Evolutionary conservation across 768 basidiomycete genomes (phyloP).

Genomic region (Lentinula aciculospora): DNA sequence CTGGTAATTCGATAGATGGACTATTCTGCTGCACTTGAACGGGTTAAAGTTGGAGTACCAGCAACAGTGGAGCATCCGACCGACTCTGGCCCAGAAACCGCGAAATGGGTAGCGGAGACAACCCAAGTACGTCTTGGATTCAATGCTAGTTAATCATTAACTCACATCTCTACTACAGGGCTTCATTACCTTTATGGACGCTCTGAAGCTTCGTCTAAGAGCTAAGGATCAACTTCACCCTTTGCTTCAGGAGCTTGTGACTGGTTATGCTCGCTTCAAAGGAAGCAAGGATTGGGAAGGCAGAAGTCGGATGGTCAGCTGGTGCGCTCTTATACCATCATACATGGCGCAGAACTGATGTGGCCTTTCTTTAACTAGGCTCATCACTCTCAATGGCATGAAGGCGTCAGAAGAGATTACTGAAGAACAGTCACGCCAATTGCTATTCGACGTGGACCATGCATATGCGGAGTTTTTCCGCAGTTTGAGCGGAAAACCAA

Average conservation of each 20-base stretch:
- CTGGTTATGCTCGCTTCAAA: constrained; percentile 90
- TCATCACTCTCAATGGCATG: constrained; percentile 96
- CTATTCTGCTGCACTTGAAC: constrained; percentile 85
- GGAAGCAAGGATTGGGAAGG: constrained; percentile 97
- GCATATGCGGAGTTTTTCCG: constrained; percentile 93
- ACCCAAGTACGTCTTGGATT: constrained; percentile 63
- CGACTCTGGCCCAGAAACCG: constrained; percentile 87
- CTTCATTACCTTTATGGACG: constrained; percentile 99
- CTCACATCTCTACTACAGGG: constrained; percentile 41
- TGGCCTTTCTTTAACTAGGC: constrained; percentile 44
- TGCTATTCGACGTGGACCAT: constrained; percentile 95
- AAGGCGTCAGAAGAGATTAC: constrained; percentile 94
- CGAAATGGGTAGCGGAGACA: constrained; percentile 97
- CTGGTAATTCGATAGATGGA: constrained; percentile 64
- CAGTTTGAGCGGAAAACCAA: constrained; percentile 42
- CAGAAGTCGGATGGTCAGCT: constrained; percentile 85
- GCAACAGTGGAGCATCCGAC: constrained; percentile 95
- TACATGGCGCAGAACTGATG: background rate
- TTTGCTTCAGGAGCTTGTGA: constrained; percentile 91
- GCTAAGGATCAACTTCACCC: constrained; percentile 98
- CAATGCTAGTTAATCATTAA: background rate
- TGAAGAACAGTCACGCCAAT: constrained; percentile 93
- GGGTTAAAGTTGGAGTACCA: constrained; percentile 88
- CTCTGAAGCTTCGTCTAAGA: constrained; percentile 84
- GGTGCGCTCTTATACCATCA: constrained; percentile 42